Percentiles rank a stretch among this genome's conserved stretches.
phyloP scores from a whole-genome alignment of 2,329 filamentous ascomycete species.

The Chrysoporthe cubensis region DNA sequence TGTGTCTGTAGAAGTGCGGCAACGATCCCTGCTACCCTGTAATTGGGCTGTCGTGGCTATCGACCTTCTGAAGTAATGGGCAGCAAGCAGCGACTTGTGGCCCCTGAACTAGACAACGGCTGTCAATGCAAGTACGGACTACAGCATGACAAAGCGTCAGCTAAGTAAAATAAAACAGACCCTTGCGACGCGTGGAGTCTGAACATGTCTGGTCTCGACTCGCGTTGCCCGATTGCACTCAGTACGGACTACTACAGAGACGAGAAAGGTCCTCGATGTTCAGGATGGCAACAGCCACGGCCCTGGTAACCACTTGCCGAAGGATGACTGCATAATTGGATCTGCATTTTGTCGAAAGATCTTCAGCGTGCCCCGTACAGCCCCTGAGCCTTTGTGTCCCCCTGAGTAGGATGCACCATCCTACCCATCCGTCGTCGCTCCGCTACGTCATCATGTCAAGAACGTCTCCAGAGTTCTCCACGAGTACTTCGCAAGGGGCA shows the following conservation, averaged over 20 bases:
- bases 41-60: background rate
- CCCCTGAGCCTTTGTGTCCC: background rate
- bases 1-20: background rate
- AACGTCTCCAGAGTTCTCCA: too few species aligned
- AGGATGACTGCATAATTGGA: background rate
- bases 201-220: too few species aligned
- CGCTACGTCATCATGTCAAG: background rate
- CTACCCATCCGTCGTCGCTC: background rate
- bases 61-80: too few species aligned
- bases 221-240: background rate
- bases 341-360: background rate
- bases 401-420: background rate
- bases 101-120: too few species aligned
- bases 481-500: too few species aligned
- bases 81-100: too few species aligned
- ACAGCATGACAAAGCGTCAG: too few species aligned
- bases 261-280: too few species aligned
- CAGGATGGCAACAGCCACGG: background rate
- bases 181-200: too few species aligned
- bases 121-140: too few species aligned
- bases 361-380: background rate
- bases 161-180: too few species aligned
- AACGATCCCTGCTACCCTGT: background rate
- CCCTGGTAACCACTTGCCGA: background rate
- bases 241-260: too few species aligned